Conservation (phyloP, 1,139 yeast genomes). For the Saccharomyces hybrid region DNA sequence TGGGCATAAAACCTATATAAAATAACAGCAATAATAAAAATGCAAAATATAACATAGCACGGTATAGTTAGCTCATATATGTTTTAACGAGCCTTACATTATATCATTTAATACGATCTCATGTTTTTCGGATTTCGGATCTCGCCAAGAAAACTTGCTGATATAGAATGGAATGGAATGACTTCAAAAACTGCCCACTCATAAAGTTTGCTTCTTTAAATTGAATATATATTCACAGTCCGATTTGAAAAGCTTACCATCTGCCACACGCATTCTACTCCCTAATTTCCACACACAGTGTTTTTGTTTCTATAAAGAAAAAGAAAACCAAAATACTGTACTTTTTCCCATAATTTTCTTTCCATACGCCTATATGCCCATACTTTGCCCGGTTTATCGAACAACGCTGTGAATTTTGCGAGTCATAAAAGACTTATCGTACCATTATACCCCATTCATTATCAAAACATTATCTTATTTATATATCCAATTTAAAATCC, state of each 20-base stretch:
- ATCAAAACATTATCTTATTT: background rate
- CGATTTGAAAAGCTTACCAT: background rate
- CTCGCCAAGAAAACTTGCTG: background rate
- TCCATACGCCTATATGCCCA: slow-evolving; percentile 1
- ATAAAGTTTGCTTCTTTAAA: background rate
- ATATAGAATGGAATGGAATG: background rate
- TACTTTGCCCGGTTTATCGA: slow-evolving; percentile 1
- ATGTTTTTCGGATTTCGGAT: background rate
- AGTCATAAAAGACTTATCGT: background rate
- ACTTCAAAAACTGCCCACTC: background rate
- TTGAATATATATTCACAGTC: background rate
- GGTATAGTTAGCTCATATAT: background rate
- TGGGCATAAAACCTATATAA: background rate
- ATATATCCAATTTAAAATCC: background rate
- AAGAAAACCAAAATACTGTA: background rate
- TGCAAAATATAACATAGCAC: background rate
- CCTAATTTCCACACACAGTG: background rate
- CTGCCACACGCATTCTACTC: background rate
- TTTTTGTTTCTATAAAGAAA: background rate
- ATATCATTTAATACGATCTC: background rate
- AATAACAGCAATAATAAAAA: background rate
- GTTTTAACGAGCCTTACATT: background rate
- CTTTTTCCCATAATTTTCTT: background rate
- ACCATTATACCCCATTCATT: background rate
- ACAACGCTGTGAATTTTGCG: background rate